Evolutionary conservation across 2,329 filamentous ascomycete species (phyloP), one percentile per base, ranked within the genome.

Genomic region (Trichophyton equinum): DNA sequence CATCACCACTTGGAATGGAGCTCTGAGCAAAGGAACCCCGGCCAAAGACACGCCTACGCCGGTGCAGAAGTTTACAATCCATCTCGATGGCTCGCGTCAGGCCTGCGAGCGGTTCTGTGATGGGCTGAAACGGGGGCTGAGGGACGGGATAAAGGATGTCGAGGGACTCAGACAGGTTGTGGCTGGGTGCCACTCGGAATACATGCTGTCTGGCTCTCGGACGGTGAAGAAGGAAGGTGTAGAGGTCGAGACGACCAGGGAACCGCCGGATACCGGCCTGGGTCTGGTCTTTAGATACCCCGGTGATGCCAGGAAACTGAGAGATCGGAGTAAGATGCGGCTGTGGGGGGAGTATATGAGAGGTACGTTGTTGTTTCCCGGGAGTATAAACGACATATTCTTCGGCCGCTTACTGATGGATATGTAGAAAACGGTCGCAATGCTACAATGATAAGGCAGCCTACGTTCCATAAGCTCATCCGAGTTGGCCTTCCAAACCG

Each of bases 401-500:
- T 9, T 44, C n/a, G 15, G n/a, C n/a, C 42, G 36, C 63, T 67
- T 56, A 38, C 40, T 40, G 47, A 33, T 13, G 42, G 47, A 18
- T 18, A 58, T 46, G n/a, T 63, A 80, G 94, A 97, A 71, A 97
- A 97, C 70, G 94, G 94, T 58, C 85, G 94, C 61, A 97, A 96
- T 74, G 83, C 88, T 60, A 97, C 91, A 0, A 77, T 99, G 59
- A 87, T 99, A 62, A 88, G 94, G 61, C 94, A 99, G 71, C 92
- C 94, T 2, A 97, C 94, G 27, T 97, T 97, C 69, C 94, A 97
- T 76, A 96, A 97, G 73, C 83, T 99, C 57, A 96, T 99, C 65
- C 85, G 94, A 59, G 94, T 99, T 65, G 94, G 94, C 64, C 79
- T 99, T 62, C 94, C 94, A 0, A 99, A 99, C 74, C 83, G 94